Base-by-base conservation (phyloP, 129 eudicot genomes). In the Oenanthe sinensis region DNA sequence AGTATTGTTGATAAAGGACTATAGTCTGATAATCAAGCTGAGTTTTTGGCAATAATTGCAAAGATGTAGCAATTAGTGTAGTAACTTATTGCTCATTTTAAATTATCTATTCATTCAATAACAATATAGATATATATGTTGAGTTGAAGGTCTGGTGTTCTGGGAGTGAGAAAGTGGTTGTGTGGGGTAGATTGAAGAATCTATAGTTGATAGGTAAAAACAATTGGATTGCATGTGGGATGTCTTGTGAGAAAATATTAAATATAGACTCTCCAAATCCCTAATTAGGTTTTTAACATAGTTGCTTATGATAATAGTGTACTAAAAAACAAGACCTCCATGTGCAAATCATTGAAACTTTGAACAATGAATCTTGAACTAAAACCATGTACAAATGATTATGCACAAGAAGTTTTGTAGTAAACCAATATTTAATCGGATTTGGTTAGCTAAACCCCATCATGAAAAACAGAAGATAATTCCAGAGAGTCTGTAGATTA, bases 311-410 rank as follows among this genome's bases (percentile, higher is more conserved):
- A 60, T 81, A 37, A 62, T 78, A 48, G 55, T 30, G 40, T 72
- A 44, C 76, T 68, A 78, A 15, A 24, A 78, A 71, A 76, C 75
- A 81, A 79, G 43, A 49, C 10, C 46, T 79, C 74, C 88, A 80
- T 75, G 85, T 83, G 89, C 70, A 75, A 83, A 86, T 78, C 65
- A 86, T 83, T 86, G 80, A 60, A 69, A 33, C 80, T 79, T 67
- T 82, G 80, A 83, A 75, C 82, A 83, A 74, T 86, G 89, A 78
- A 83, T 86, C 78, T 68, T 60, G 82, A 74, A 77, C 86, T 79
- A 77, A 77, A 83, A 50, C 71, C 42, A 65, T 81, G 75, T 19
- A 62, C 6, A 37, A 73, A 77, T 81, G 79, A 81, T 48, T 81
- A 50, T 49, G 77, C 52, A 63, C 16, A 81, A 75, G 71, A 36